Percentiles rank a stretch among this genome's conserved stretches.
phyloP scores from a whole-genome alignment of 805 yeast genomes.

The Millerago galiae region DNA sequence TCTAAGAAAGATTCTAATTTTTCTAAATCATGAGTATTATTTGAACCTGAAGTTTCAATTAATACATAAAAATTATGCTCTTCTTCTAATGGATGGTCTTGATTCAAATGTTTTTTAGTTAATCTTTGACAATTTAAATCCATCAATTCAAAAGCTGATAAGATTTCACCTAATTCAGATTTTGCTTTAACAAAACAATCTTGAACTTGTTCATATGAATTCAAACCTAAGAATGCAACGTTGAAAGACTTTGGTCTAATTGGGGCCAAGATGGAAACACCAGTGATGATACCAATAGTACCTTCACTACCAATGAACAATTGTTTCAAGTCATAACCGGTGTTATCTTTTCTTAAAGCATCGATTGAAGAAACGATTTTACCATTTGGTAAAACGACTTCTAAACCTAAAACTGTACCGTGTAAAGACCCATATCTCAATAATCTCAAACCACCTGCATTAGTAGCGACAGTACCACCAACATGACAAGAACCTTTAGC shows the following conservation, averaged over 20 bases:
- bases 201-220: conserved; percentile 78
- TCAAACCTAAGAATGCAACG: conserved; percentile 82
- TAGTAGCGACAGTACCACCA: conserved; percentile 93
- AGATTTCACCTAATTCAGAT: conserved; percentile 70
- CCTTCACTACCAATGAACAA: conserved; percentile 93
- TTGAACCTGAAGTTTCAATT: conserved; percentile 95
- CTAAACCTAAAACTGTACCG: conserved; percentile 86
- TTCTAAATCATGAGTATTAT: conserved; percentile 86
- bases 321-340: conserved; percentile 92
- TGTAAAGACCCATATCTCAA: conserved; percentile 88
- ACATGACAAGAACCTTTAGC: conserved; percentile 96
- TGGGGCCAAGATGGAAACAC: conserved; percentile 84
- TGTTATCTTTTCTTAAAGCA: conserved; percentile 87
- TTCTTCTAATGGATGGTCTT: conserved; percentile 72
- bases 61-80: conserved; percentile 84
- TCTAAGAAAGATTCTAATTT: conserved; percentile 84
- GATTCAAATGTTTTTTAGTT: conserved; percentile 53
- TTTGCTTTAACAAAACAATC: conserved; percentile 75
- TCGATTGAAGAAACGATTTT: conserved; percentile 73
- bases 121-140: conserved; percentile 63
- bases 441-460: conserved; percentile 91
- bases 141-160: conserved; percentile 94
- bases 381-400: conserved; percentile 90
- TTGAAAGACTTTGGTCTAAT: conserved; percentile 80
- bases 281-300: conserved; percentile 84